phyloP scores from a whole-genome alignment of 163 green algal species.

The Prototheca wickerhamii region DNA sequence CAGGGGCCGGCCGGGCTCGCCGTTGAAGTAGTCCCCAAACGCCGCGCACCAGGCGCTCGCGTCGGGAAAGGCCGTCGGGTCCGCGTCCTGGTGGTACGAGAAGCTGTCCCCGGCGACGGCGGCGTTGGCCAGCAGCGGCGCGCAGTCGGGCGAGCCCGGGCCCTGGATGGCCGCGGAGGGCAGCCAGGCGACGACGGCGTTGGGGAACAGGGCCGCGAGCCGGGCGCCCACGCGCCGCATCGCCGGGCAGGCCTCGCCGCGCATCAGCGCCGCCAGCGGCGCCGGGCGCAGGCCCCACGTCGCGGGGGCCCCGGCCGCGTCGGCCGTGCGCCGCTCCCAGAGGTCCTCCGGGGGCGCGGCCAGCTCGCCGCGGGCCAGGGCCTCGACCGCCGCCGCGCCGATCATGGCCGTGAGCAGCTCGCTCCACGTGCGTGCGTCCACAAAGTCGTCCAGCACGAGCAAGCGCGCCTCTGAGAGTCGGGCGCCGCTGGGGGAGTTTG shows the following conservation, averaged over 20 bases:
- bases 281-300: slow-evolving; percentile 65
- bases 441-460: slow-evolving; percentile 64
- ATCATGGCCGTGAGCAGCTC: slow-evolving; percentile 39
- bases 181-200: slow-evolving; percentile 54
- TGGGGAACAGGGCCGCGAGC: slow-evolving; percentile 62
- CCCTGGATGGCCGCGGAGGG: slow-evolving; percentile 50
- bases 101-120: slow-evolving; percentile 65
- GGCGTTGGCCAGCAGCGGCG: slow-evolving; percentile 72
- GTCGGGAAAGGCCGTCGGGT: slow-evolving; percentile 59
- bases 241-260: slow-evolving; percentile 25
- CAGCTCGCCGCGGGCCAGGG: neutral
- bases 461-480: slow-evolving; percentile 35
- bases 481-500: slow-evolving; percentile 10
- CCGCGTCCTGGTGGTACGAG: slow-evolving; percentile 76
- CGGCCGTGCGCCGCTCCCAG: slow-evolving; percentile 66
- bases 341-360: slow-evolving; percentile 26
- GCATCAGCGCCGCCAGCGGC: slow-evolving; percentile 36
- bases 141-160: slow-evolving; percentile 38
- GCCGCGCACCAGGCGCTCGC: slow-evolving; percentile 37
- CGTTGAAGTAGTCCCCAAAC: slow-evolving; percentile 61
- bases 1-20: slow-evolving; percentile 62
- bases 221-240: slow-evolving; percentile 65
- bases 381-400: neutral
- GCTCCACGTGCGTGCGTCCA: slow-evolving; percentile 37
- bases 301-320: slow-evolving; percentile 38